Conservation (phyloP, 164 flowering plant species). For the Brasenia schreberi region DNA sequence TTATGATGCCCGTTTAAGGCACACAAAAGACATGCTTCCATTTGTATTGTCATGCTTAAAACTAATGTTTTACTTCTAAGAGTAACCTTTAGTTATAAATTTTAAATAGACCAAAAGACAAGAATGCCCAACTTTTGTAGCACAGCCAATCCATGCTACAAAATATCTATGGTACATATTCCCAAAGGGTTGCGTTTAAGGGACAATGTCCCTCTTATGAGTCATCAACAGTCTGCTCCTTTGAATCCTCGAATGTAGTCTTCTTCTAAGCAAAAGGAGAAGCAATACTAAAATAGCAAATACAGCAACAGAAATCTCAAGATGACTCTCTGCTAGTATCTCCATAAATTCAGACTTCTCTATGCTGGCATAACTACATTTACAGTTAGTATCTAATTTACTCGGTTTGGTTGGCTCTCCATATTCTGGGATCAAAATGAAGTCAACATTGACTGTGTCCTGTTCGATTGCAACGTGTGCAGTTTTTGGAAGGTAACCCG, state of each 20-base stretch:
- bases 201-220: constrained; percentile 22
- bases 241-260: constrained; percentile 13
- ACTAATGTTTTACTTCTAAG: too few relatives aligned
- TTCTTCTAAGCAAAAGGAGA: constrained; percentile 37
- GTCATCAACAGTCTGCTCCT: constrained; percentile 25
- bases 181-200: constrained; percentile 1
- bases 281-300: constrained; percentile 27
- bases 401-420: constrained; percentile 6
- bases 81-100: not conserved
- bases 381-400: constrained; percentile 10
- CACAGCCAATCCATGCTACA: not conserved
- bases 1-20: too few relatives aligned
- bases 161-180: not conserved
- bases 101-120: too few relatives aligned
- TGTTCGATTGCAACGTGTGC: constrained; percentile 44
- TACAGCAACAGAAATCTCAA: constrained; percentile 24
- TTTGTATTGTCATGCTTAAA: too few relatives aligned
- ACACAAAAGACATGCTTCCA: too few relatives aligned
- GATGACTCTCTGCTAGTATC: constrained; percentile 15
- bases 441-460: constrained; percentile 45
- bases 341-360: constrained; percentile 16
- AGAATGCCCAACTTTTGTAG: too few relatives aligned
- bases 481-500: constrained; percentile 58
- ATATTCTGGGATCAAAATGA: constrained; percentile 46
- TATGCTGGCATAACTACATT: constrained; percentile 24